phyloP scores from a whole-genome alignment of 192 early-diverging fungal genomes.

The Nowakowskiella sp. region DNA sequence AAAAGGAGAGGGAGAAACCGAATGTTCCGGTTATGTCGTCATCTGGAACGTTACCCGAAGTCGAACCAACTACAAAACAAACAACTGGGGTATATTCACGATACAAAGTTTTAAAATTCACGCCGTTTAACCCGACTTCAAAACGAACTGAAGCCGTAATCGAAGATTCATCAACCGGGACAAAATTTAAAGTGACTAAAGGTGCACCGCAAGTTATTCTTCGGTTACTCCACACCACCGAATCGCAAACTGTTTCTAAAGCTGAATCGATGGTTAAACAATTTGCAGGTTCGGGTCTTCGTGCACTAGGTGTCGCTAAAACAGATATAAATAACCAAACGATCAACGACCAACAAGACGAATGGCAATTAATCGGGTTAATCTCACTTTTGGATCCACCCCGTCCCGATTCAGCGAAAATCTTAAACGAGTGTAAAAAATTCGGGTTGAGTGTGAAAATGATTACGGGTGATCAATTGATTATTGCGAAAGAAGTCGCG shows the following conservation, averaged over 20 bases:
- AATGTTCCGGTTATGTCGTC: too few species aligned
- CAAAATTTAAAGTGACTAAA: constrained; percentile 81
- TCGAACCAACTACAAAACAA: too few species aligned
- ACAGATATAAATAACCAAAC: constrained; percentile 47
- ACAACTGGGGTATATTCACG: too few species aligned
- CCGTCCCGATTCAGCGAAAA: constrained; percentile 80
- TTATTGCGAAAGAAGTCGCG: constrained; percentile 90
- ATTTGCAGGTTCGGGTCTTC: constrained; percentile 46
- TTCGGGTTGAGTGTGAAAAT: constrained; percentile 87
- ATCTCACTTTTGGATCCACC: constrained; percentile 89
- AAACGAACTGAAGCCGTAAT: constrained; percentile 87
- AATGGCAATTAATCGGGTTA: constrained; percentile 83
- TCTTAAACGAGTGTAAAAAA: constrained; percentile 68
- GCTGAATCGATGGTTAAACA: too few species aligned
- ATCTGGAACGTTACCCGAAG: too few species aligned
- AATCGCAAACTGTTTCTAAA: too few species aligned
- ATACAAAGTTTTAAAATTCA: constrained; percentile 78
- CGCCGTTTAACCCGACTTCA: constrained; percentile 83
- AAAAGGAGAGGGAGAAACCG: too few species aligned
- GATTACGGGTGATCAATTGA: constrained; percentile 94
- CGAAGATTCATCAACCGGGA: constrained; percentile 58
- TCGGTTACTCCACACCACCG: too few species aligned
- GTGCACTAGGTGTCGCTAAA: constrained; percentile 69
- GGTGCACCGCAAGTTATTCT: constrained; percentile 90
- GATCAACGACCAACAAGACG: constrained; percentile 51